Base-by-base conservation (phyloP, 495 filamentous ascomycete genomes). In the Entonaema liquescens region DNA sequence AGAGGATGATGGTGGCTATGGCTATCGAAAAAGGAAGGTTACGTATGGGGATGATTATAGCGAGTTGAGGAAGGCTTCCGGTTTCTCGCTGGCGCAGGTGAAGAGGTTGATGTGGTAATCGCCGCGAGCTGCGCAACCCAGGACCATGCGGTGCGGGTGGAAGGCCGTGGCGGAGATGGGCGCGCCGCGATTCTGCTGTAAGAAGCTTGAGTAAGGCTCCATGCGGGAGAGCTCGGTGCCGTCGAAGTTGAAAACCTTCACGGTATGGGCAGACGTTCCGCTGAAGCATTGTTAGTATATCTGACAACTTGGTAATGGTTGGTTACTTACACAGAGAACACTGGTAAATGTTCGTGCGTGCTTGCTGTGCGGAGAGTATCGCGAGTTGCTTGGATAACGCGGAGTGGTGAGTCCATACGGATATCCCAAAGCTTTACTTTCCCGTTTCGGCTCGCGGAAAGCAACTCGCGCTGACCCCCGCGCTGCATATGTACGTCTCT, bases 371-470 rank as follows among this genome's bases (percentile, higher is more conserved):
- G 84, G 70, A 97, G 83, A 13, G 91, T 91, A 68, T 93, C 89
- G 53, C 84, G 90, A n/a, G 91, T 94, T 1, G 92, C 89, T 62
- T 85, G 80, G 65, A 96, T 92, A 7, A 89, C 89, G 59, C 88
- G 87, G 26, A 97, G 83, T 5, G 91, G 88, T 67, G 85, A 78
- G 60, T 94, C 89, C 88, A 91, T 91, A 42, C 95, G 87, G 54
- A 99, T 93, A 82, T 99, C 95, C 95, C 95, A 99, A 6, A 99
- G 85, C 75, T 93, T 92, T 68, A 99, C 90, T 77, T 96, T 95
- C 55, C 95, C 95, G 71, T 95, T 94, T 44, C 92, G 86, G 73
- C 92, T 94, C 8, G 92, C 95, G 12, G 89, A 92, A 31, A 98
- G 83, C 13, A 99, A 84, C 75, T 99, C 95, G 55, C 95, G 84